phyloP scores from a whole-genome alignment of 2,329 filamentous ascomycete species.

The Fusarium euwallaceae region DNA sequence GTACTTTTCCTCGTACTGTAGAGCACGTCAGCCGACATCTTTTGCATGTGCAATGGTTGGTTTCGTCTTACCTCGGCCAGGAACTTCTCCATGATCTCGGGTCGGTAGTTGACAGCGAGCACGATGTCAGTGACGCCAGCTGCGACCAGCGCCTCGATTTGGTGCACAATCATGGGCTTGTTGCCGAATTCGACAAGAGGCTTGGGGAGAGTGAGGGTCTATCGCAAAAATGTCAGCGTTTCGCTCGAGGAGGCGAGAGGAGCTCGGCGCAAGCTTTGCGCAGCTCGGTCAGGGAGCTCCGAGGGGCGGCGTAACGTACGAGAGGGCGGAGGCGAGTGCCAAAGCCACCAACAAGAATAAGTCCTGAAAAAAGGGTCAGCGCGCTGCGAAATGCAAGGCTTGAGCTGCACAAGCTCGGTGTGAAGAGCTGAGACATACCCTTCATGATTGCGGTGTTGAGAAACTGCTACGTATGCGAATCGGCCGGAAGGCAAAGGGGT shows the following conservation, averaged over 20 bases:
- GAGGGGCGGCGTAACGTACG: constrained; percentile 72
- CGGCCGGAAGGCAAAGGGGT: constrained; percentile 32
- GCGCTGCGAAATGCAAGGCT: neutral
- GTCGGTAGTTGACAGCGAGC: constrained; percentile 97
- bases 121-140: constrained; percentile 98
- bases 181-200: constrained; percentile 98
- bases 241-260: neutral
- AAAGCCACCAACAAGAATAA: constrained; percentile 99
- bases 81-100: constrained; percentile 96
- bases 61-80: constrained; percentile 80
- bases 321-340: constrained; percentile 97
- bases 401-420: neutral
- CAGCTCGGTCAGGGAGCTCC: constrained; percentile 27
- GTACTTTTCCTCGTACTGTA: constrained; percentile 88
- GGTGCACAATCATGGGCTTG: constrained; percentile 99
- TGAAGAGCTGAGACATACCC: constrained; percentile 44
- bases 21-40: constrained; percentile 17
- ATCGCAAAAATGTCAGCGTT: constrained; percentile 43
- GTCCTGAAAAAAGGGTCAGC: constrained; percentile 69
- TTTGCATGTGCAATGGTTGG: neutral
- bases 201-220: constrained; percentile 98
- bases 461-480: constrained; percentile 36
- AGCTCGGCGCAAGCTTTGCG: constrained; percentile 21
- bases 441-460: constrained; percentile 52
- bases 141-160: constrained; percentile 93